Base-by-base conservation (phyloP, 768 basidiomycete genomes). In the Lactarius deliciosus region DNA sequence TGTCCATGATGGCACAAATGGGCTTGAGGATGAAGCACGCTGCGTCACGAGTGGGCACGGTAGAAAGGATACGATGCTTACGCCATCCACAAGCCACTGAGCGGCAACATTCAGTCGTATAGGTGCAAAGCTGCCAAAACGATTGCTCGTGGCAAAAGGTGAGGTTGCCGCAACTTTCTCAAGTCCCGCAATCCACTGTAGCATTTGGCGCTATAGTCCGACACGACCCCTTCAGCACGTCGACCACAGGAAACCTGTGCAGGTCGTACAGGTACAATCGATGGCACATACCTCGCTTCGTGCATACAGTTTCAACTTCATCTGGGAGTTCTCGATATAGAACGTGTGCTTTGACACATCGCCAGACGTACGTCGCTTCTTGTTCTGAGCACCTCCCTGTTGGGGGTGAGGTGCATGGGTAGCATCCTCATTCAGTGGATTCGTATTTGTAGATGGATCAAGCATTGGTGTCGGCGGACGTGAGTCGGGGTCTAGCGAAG, bases 61-160 rank as follows among this genome's bases (percentile, higher is more conserved):
- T 13, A 38, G 3, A 38, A 34, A 22, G 53, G 38, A 41, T 15
- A 55, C 54, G 4, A 66, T 10, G 81, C 91, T 74, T 69, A 96
- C 93, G 20, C 96, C 96, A 76, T 99, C 96, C 20, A 98, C 95
- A 2, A 99, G 86, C 96, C 96, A 99, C 72, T 98, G 96, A 5
- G 96, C 92, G 30, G 95, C 90, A 5, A 96, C 96, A 72, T 98
- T 96, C 71, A 91, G 77, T 38, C 96, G 84, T 61, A 98, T 90
- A 1, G 96, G 96, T 5, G 96, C 89, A 77, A 96, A 99, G 66
- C 92, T 95, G 66, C 88, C 91, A 75, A 97, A 98, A n/a, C 96
- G 81, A 75, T 98, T 94, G 41, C 80, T 81, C 18, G 87, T 83
- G 6, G 85, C 85, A 79, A 91, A 98, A 64, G 87, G 85, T n/a